phyloP scores from a whole-genome alignment of 2,329 filamentous ascomycete genomes.

The Fusarium sp. region DNA sequence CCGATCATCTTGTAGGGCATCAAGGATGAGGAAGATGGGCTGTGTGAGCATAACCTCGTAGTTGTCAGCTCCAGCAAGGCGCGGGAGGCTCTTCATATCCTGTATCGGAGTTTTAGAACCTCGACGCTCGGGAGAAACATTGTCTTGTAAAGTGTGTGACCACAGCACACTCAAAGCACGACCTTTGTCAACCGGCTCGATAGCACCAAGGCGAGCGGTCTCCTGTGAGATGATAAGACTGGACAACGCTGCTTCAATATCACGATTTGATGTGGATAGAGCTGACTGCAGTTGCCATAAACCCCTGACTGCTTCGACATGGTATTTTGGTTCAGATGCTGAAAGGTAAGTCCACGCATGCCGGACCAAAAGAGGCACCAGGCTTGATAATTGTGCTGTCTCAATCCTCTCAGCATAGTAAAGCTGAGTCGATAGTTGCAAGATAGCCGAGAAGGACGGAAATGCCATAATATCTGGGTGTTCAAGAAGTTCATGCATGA shows the following conservation, averaged over 20 bases:
- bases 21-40: conserved; percentile 84
- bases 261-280: conserved; percentile 73
- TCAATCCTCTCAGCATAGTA: conserved; percentile 65
- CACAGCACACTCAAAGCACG: conserved; percentile 81
- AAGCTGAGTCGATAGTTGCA: conserved; percentile 69
- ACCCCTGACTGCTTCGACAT: conserved; percentile 89
- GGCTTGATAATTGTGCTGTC: conserved; percentile 64
- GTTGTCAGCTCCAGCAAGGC: conserved; percentile 67
- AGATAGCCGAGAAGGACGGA: conserved; percentile 66
- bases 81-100: conserved; percentile 51
- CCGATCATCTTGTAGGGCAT: conserved; percentile 78
- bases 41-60: conserved; percentile 82
- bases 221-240: conserved; percentile 72
- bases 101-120: conserved; percentile 58
- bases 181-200: conserved; percentile 68
- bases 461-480: conserved; percentile 59
- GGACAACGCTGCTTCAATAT: conserved; percentile 83
- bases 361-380: conserved; percentile 76
- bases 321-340: conserved; percentile 87
- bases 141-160: conserved; percentile 80
- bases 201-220: conserved; percentile 21
- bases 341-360: conserved; percentile 85
- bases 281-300: conserved; percentile 87
- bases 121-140: conserved; percentile 61
- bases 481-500: conserved; percentile 62